Evolutionary conservation across 2,329 filamentous ascomycete genomes (phyloP), one percentile per base, ranked within the genome.

Genomic region (Berkeleyomyces rouxiae): DNA sequence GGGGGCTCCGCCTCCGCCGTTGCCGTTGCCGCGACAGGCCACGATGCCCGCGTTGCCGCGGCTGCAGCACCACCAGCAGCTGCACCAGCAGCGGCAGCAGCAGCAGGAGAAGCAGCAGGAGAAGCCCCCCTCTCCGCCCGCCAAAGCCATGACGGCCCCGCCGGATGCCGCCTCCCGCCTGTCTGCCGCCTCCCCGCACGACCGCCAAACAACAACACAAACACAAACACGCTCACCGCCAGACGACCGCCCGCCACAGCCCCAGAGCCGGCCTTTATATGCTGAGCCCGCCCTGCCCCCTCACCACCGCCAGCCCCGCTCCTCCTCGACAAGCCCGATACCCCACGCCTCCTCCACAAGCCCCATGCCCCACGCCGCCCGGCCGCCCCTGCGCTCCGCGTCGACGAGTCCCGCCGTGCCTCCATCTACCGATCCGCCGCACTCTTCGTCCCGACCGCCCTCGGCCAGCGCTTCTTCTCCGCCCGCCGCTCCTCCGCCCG

Each of bases 1-100:
- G 6, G n/a, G 6, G 40, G 74, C 77, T 49, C 72, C 74, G 42
- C 71, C 74, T 58, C 72, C 74, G 43, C 68, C 67, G 42, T 67
- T 71, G 37, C 68, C 66, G 64, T 68, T 67, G 64, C 69, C 63
- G 68, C 68, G 37, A 67, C 68, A 61, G 66, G 63, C 63, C 68
- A 68, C 61, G 11, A 59, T 61, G 62, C 58, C 62, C 11, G 33
- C 59, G 9, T 46, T 64, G 5, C 63, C 63, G 11, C 60, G 57
- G 5, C 46, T 64, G 23, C 63, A 61, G 3, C 59, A 62, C 4
- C 63, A 64, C 40, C 63, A 64, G 23, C 46, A 51, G 31, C 46
- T 46, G 43, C 59, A 62, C 40, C 59, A 61, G 37, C 59, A 60
- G 40, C 46, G 46, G n/a, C 47, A 59, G 31, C 59, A 51, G n/a